Evolutionary conservation across 805 yeast genomes (phyloP), one percentile per base, ranked within the genome.

Genomic region (Pichia manshurica): DNA sequence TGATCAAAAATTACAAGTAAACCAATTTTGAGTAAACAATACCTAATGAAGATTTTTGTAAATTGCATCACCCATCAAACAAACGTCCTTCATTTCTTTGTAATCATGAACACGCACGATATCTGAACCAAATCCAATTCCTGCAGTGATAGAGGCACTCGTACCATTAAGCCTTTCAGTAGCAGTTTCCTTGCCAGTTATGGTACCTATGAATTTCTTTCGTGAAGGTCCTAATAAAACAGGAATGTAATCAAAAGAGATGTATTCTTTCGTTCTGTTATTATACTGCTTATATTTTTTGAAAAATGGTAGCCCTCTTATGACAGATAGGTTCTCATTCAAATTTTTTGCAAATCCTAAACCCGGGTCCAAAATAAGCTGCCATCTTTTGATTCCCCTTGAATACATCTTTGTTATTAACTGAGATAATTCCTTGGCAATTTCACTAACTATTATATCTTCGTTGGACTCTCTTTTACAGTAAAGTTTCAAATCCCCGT

Each of bases 301-400:
- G 57, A 70, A 63, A 28, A 51, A 56, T 42, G 65, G 76, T 50
- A 72, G 54, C 17, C 78, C 71, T 51, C 79, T 74, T 25, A 93
- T 72, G 1, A 88, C 56, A 20, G 73, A 73, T 29, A 90, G 54
- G 62, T 90, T 91, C 59, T 90, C 96, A 7, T 61, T 54, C n/a
- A 74, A 56, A 45, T 73, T 75, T 63, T 93, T 93, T n/a, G 98
- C 97, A 66, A 93, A 93, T 2, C 99, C 99, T 37, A 93, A 67
- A 2, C 99, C 99, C 0, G 99, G 99, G 62, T 93, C 99, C 4
- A 89, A 59, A 16, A 93, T 79, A 3, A 93, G 69, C 65, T 93
- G 98, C 96, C 96, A 93, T 64, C 91, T 80, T 49, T 74, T 71
- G 1, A 91, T 79, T 4, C 96, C 96, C 0, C 63, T 67, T 1